Base-by-base conservation (phyloP, 1,284 basidiomycete species). In the Malassezia obtusa region DNA sequence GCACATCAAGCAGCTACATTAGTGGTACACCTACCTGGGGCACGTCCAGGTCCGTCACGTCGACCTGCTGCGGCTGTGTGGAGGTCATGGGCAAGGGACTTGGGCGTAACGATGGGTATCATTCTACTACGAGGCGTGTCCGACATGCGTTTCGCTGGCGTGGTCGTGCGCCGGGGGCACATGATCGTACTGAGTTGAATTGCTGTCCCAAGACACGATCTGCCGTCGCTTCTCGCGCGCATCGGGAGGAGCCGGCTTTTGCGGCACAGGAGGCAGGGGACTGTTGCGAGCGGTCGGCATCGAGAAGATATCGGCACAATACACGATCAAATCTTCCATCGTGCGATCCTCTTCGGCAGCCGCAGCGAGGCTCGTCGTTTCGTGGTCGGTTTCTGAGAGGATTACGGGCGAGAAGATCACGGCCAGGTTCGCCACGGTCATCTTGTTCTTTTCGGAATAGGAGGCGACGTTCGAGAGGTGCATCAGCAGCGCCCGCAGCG, bases 401-500 rank as follows among this genome's bases (percentile, higher is more conserved):
- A 74, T 53, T 11, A 65, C 68, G 14, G 68, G 70, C 14, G 68
- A 68, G 32, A 73, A 72, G 47, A 74, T 68, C 15, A 75, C 59
- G 25, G 66, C 63, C 4, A 75, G 63, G 61, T 75, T 75, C 60
- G 86, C 86, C 0, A 85, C 78, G 59, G 89, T 88, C 92, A 98
- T 98, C 77, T 94, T 95, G 75, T 94, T 96, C 72, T 81, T 81
- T 19, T 83, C 81, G 4, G 80, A 78, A 45, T 81, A 78, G 7
- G 81, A 77, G 1, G 83, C 82, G 4, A 98, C 83, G 22, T 84
- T 80, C 8, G 84, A 79, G 11, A 98, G 81, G 74, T 96, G 92
- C 63, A 92, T 87, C 15, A 94, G 77, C n/a, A 96, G 76, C 9
- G 84, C 81, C 62, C 83, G 86, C 63, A 96, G 80, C 0, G 89